Evolutionary conservation across 1,284 basidiomycete species (phyloP).

Genomic region (Schizophyllum commune): DNA sequence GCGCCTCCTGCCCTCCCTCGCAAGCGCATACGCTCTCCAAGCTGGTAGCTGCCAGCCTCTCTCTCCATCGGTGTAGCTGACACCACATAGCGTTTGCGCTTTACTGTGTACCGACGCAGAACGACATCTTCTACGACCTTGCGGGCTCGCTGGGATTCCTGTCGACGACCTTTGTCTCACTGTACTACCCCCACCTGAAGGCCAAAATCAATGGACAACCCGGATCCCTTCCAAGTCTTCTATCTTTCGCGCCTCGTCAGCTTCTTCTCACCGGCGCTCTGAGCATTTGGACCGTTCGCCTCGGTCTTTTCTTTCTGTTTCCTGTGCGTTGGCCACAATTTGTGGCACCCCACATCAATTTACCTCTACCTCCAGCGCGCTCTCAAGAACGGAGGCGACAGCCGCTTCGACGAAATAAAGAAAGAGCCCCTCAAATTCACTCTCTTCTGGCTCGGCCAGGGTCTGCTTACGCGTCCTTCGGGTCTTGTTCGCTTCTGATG

Average conservation of each 20-base stretch:
- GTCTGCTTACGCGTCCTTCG: constrained; percentile 19
- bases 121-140: constrained; percentile 53
- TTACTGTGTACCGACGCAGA: constrained; percentile 49
- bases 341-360: background rate
- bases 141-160: constrained; percentile 63
- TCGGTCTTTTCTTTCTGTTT: constrained; percentile 59
- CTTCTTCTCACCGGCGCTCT: constrained; percentile 47
- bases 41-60: constrained; percentile 18
- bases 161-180: constrained; percentile 51
- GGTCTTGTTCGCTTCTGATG: constrained; percentile 1
- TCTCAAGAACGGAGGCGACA: constrained; percentile 44
- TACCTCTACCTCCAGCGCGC: constrained; percentile 23
- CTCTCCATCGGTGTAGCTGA: background rate
- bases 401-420: constrained; percentile 67
- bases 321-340: constrained; percentile 28
- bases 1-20: constrained; percentile 26
- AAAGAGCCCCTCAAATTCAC: constrained; percentile 53
- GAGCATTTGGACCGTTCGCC: constrained; percentile 52
- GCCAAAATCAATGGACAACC: constrained; percentile 33
- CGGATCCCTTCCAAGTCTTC: constrained; percentile 33
- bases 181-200: constrained; percentile 53
- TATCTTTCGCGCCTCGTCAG: constrained; percentile 53
- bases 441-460: constrained; percentile 65
- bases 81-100: constrained; percentile 34
- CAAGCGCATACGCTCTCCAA: constrained; percentile 31